These are phyloP conservation scores for Verticillium albo-atrum DNA, from an alignment of 2,329 filamentous ascomycete genomes.

Conservation along the genomic window DNA sequence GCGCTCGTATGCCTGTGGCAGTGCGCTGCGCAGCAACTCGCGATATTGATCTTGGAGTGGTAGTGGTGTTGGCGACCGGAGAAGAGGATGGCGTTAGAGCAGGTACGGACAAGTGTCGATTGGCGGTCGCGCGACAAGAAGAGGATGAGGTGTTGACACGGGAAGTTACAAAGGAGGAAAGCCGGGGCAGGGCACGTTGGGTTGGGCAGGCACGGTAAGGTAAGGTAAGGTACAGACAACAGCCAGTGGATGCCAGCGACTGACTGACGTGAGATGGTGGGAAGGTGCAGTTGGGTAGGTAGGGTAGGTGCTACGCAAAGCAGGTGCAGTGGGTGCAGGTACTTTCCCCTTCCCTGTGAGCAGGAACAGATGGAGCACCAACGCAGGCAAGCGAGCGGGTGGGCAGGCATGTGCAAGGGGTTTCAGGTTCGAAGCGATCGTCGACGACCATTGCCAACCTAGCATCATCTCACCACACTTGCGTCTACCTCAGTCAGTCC, in stretches of 20 bases:
- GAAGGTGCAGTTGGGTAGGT: neutral
- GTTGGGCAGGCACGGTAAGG: neutral
- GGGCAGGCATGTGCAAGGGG: slow-evolving; percentile 6
- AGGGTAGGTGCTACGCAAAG: neutral
- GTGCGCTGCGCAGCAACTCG: neutral
- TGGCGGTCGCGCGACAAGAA: neutral
- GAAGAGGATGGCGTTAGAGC: neutral
- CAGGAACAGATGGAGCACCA: neutral
- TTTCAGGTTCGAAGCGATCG: slow-evolving; percentile 13
- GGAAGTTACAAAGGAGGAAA: neutral
- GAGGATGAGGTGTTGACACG: neutral
- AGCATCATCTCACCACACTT: neutral
- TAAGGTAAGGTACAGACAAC: neutral
- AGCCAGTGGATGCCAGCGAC: neutral
- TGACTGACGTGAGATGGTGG: neutral
- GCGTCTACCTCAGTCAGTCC: neutral
- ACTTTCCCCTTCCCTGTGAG: no score
- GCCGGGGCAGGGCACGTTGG: neutral
- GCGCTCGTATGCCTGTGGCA: neutral
- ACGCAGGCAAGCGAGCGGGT: neutral
- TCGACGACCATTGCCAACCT: neutral
- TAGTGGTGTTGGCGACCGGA: neutral
- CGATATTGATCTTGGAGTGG: neutral
- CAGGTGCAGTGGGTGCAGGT: neutral
- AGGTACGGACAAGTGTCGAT: neutral